Percentiles rank a stretch among this genome's conserved stretches.
Conservation (phyloP, 495 filamentous ascomycete genomes). For the Neurospora sp. region DNA sequence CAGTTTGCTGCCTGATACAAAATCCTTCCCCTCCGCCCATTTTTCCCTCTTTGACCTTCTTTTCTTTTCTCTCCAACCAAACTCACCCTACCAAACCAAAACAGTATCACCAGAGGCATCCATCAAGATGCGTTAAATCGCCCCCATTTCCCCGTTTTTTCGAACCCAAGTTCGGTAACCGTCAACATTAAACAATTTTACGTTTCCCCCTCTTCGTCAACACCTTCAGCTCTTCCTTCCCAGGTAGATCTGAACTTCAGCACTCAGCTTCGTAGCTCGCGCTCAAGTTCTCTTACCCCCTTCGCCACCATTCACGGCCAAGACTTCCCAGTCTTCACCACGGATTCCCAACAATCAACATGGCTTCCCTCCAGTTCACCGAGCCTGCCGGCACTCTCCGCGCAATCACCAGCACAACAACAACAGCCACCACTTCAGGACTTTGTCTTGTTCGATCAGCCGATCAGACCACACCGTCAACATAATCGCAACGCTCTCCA, state of each 20-base stretch:
- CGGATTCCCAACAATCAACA: slow-evolving; percentile 47
- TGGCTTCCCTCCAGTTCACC: slow-evolving; percentile 51
- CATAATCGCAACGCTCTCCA: slow-evolving; percentile 36
- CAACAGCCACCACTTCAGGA: slow-evolving; percentile 36
- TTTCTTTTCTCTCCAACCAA: slow-evolving; percentile 18
- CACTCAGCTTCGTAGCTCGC: slow-evolving; percentile 37
- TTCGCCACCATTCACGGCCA: slow-evolving; percentile 41
- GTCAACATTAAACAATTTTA: slow-evolving; percentile 35
- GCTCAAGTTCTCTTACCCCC: slow-evolving; percentile 33
- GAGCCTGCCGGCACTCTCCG: slow-evolving; percentile 48
- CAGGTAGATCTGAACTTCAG: slow-evolving; percentile 46
- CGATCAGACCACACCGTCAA: slow-evolving; percentile 34
- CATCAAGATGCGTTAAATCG: slow-evolving; percentile 31
- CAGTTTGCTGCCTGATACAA: slow-evolving; percentile 30
- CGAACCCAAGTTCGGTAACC: slow-evolving; percentile 9
- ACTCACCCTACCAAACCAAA: slow-evolving; percentile 4
- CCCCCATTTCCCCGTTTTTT: slow-evolving; percentile 11
- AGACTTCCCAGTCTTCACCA: slow-evolving; percentile 50
- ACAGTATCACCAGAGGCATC: slow-evolving; percentile 17
- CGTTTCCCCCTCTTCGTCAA: slow-evolving; percentile 33
- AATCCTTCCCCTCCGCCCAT: slow-evolving; percentile 13
- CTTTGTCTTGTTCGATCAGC: slow-evolving; percentile 45
- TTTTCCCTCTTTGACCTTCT: slow-evolving; percentile 8
- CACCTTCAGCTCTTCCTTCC: slow-evolving; percentile 39
- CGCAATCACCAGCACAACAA: slow-evolving; percentile 37